Conservation (phyloP, 306 rosid species). For the Fragaria iinumae region DNA sequence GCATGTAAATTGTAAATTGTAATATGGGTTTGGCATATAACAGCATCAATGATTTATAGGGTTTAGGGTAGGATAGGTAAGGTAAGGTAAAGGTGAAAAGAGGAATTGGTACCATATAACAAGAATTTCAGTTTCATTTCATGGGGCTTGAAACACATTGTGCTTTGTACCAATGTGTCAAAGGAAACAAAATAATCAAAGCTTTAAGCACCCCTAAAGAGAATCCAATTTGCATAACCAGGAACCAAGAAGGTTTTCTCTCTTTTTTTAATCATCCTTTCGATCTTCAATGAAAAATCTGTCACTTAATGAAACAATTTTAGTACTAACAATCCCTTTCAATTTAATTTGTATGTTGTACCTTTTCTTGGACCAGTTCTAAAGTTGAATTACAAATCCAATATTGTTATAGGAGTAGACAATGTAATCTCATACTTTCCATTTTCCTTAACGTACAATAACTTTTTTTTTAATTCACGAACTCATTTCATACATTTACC, state of each 20-base stretch:
- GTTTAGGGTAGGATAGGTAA: not conserved
- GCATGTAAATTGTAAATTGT: not conserved
- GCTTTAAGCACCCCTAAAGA: not conserved
- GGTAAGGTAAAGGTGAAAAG: slow-evolving; percentile 21
- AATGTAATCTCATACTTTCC: not conserved
- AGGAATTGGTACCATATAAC: slow-evolving; percentile 13
- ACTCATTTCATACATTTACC: not conserved
- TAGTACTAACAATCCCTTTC: not conserved
- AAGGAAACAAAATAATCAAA: slow-evolving; percentile 10
- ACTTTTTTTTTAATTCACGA: not conserved
- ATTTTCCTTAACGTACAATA: not conserved
- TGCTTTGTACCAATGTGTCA: slow-evolving; percentile 9
- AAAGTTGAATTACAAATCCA: not conserved
- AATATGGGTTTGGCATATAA: slow-evolving; percentile 5
- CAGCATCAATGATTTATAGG: slow-evolving; percentile 8
- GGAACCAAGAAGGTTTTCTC: slow-evolving; percentile 1
- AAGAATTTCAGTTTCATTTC: slow-evolving; percentile 4
- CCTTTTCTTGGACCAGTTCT: not conserved
- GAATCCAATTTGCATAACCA: slow-evolving; percentile 9
- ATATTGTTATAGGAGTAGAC: not conserved
- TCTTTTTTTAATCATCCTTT: not conserved
- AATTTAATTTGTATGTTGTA: not conserved
- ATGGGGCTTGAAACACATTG: not conserved
- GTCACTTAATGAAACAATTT: not conserved
- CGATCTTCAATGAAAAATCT: not conserved